Evolutionary conservation across 306 rosid genomes (phyloP), one percentile per base, ranked within the genome.

Genomic region (Quercus parvula): DNA sequence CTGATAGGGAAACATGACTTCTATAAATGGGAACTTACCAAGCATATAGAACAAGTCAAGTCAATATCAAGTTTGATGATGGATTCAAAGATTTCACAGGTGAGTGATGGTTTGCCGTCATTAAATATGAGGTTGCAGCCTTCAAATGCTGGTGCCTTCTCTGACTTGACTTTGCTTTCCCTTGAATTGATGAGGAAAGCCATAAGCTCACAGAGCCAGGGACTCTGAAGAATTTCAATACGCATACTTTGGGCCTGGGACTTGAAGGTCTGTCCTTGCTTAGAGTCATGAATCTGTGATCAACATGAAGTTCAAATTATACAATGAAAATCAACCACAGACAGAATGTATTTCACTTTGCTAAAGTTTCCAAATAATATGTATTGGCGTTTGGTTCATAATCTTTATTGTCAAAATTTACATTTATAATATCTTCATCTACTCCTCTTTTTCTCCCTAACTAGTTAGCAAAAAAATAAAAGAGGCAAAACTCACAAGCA

Each of bases 191-290:
- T 89, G 86, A 93, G 94, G 81, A 95, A 93, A 73, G 99, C 97
- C 90, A 95, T 91, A 30, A 95, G 96, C 80, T 95, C 98, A 72
- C 90, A 95, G 25, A 95, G 89, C 99, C 97, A 91, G 5, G 99
- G 99, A 81, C 98, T 93, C 77, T 91, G 99, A 77, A 95, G 99
- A 77, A 95, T 91, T 75, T 91, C 98, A 78, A 89, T 85, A 75
- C 88, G 99, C 92, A 83, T 89, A 38, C 94, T 90, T 78, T 90
- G 99, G 2, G 89, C 88, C 70, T 88, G 90, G 38, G 97, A 95
- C 90, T 87, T 95, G 75, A 93, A 95, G 20, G 94, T 75, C 63
- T 93, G 97, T 35, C 99, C 99, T 90, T 95, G 98, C 84, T 87
- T 95, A 14, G 99, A 95, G 85, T 77, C 88, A 87, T 95, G 99